A percentile compares a stretch with the other conserved stretches of the same genome.
phyloP scores from a whole-genome alignment of 2,329 filamentous ascomycete species.

The Diaporthe velutina region DNA sequence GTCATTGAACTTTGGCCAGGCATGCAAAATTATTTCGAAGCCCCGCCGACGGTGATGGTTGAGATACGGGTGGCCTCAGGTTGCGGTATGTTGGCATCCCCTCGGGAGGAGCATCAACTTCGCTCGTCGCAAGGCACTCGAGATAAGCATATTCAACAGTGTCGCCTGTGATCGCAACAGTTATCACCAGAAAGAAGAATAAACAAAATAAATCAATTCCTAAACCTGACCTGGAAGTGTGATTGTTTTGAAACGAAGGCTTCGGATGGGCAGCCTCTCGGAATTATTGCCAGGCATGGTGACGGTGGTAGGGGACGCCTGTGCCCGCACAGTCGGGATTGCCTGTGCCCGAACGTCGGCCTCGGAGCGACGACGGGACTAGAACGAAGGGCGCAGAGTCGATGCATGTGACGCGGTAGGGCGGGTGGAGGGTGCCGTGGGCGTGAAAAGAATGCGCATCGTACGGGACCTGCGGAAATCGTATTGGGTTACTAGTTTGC shows the following conservation, averaged over 20 bases:
- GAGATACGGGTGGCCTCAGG: background rate
- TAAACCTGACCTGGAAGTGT: background rate
- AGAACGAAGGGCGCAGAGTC: background rate
- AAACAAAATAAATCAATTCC: background rate
- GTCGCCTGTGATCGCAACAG: background rate
- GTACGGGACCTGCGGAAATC: conserved; percentile 9
- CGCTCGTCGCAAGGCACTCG: background rate
- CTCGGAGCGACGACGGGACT: background rate
- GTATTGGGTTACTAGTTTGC: background rate
- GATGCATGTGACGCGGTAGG: background rate
- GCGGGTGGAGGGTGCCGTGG: background rate
- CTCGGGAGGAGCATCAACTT: background rate
- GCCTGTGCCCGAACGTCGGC: background rate
- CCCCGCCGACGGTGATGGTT: too few relatives aligned
- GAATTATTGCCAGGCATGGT: background rate
- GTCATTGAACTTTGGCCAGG: background rate
- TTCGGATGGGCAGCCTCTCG: too few relatives aligned
- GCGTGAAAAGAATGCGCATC: background rate
- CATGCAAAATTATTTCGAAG: background rate
- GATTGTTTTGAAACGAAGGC: background rate
- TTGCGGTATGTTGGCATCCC: too few relatives aligned
- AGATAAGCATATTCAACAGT: background rate
- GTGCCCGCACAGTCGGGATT: background rate
- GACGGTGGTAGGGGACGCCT: background rate
- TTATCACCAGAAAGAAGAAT: background rate